Evolutionary conservation across 148 eudicot species (phyloP).

Genomic region (Camellia granthamiana): DNA sequence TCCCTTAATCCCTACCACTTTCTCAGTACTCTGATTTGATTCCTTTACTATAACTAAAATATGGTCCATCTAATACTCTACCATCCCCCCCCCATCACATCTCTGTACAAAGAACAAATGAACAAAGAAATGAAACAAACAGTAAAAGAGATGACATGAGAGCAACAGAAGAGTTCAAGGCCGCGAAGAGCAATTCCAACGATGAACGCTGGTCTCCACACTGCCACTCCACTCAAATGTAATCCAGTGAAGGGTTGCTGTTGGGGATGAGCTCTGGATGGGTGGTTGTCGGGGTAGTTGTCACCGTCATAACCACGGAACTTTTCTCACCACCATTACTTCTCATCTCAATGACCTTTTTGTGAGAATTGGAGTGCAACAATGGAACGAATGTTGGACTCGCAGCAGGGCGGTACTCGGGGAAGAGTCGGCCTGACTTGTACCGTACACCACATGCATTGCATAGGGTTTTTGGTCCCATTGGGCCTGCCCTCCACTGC

Average conservation of each 20-base stretch:
- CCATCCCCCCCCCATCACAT: conserved; percentile 20
- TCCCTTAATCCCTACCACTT: conserved; percentile 3
- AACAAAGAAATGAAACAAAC: conserved; percentile 29
- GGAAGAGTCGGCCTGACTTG: conserved; percentile 89
- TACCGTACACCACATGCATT: conserved; percentile 96
- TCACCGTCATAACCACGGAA: not conserved
- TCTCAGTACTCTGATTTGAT: conserved; percentile 11
- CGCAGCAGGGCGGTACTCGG: conserved; percentile 95
- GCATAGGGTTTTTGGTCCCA: conserved; percentile 94
- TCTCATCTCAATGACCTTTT: conserved; percentile 94
- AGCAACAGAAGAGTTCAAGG: conserved; percentile 18
- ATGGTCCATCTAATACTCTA: conserved; percentile 11
- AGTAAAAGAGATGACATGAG: not conserved
- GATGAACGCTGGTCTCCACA: too few relatives aligned
- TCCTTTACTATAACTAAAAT: conserved; percentile 5
- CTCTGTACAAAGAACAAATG: conserved; percentile 34
- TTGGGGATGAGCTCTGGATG: conserved; percentile 36
- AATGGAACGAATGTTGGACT: conserved; percentile 85
- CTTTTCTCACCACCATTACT: conserved; percentile 19
- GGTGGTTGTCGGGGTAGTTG: not conserved
- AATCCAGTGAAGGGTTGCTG: conserved; percentile 24
- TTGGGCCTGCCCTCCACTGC: conserved; percentile 95
- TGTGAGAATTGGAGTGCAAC: conserved; percentile 94
- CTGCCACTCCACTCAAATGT: conserved; percentile 17
- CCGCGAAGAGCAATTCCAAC: conserved; percentile 14